A percentile compares a stretch with the other conserved stretches of the same genome.
phyloP scores from a whole-genome alignment of 108 stramenopile genomes.

The Pseudonitzschia pungens region DNA sequence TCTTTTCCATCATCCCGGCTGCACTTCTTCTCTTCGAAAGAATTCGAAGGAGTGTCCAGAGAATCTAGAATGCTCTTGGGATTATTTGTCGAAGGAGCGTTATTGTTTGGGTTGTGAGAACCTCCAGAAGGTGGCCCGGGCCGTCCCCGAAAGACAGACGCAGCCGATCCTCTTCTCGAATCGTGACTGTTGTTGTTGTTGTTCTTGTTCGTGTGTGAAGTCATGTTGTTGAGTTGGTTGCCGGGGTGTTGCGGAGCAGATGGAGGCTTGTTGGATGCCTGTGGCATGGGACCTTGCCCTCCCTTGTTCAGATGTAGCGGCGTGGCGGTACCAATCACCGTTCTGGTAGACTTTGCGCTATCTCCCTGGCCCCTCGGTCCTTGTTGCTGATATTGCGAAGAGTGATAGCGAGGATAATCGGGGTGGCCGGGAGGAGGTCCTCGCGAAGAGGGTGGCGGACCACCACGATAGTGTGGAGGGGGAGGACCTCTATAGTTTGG shows the following conservation, averaged over 20 bases:
- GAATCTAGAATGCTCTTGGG: slow-evolving; percentile 47
- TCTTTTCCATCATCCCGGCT: slow-evolving; percentile 1
- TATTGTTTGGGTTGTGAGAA: background rate
- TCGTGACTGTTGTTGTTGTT: slow-evolving; percentile 11
- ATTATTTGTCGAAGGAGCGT: slow-evolving; percentile 7
- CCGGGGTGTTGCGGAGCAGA: background rate
- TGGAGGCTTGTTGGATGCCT: background rate
- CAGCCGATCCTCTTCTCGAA: slow-evolving; percentile 28
- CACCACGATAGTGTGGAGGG: slow-evolving; percentile 17
- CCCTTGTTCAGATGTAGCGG: slow-evolving; percentile 60
- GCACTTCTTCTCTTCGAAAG: slow-evolving; percentile 49
- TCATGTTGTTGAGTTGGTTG: background rate
- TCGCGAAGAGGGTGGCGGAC: slow-evolving; percentile 8
- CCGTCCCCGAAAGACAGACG: slow-evolving; percentile 46
- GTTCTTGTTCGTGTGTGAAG: slow-evolving; percentile 7
- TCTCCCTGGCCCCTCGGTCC: slow-evolving; percentile 5
- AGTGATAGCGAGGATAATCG: slow-evolving; percentile 21
- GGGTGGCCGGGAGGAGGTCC: slow-evolving; percentile 15
- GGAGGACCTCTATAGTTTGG: background rate
- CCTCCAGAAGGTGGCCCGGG: no score
- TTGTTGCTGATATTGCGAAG: slow-evolving; percentile 6
- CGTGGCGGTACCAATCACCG: slow-evolving; percentile 70
- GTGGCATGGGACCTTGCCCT: background rate
- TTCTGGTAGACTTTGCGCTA: slow-evolving; percentile 33
- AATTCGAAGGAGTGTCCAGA: slow-evolving; percentile 47